phyloP scores from a whole-genome alignment of 164 flowering plant species.

The Nymphaea colorata region DNA sequence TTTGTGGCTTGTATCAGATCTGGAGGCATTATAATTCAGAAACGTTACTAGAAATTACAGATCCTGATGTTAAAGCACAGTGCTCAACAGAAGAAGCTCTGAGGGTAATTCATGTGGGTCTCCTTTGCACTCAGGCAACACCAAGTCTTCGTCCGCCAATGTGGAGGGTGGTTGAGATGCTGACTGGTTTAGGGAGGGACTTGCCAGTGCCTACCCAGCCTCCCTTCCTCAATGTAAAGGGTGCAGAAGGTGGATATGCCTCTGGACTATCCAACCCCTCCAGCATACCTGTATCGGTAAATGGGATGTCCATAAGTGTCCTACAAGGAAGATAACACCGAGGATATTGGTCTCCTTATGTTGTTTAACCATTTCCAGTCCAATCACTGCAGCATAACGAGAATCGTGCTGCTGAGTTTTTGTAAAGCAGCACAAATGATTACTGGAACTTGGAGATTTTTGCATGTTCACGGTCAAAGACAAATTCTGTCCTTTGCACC shows the following conservation, averaged over 20 bases:
- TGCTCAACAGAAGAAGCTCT: neutral
- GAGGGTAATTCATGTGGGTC: constrained; percentile 28
- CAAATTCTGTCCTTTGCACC: too few relatives aligned
- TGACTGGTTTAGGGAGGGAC: constrained; percentile 18
- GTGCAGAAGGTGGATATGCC: neutral
- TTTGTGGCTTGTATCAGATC: neutral
- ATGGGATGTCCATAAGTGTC: constrained; percentile 9
- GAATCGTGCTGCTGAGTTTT: neutral
- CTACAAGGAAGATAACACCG: constrained; percentile 5
- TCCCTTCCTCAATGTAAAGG: constrained; percentile 34
- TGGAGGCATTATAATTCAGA: neutral
- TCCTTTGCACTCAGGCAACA: constrained; percentile 74
- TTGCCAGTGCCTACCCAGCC: constrained; percentile 69
- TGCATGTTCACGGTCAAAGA: too few relatives aligned
- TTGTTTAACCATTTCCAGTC: neutral
- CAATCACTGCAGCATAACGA: neutral
- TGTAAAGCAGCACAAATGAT: neutral
- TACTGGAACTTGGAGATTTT: neutral
- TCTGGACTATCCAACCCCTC: constrained; percentile 4
- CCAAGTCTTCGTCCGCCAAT: constrained; percentile 56
- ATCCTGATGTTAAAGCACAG: neutral
- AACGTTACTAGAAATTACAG: neutral
- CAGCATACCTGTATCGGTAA: constrained; percentile 3
- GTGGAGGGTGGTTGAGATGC: constrained; percentile 52
- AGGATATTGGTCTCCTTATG: neutral